Conservation (phyloP, 345 rosid species). For the Firmiana major region DNA sequence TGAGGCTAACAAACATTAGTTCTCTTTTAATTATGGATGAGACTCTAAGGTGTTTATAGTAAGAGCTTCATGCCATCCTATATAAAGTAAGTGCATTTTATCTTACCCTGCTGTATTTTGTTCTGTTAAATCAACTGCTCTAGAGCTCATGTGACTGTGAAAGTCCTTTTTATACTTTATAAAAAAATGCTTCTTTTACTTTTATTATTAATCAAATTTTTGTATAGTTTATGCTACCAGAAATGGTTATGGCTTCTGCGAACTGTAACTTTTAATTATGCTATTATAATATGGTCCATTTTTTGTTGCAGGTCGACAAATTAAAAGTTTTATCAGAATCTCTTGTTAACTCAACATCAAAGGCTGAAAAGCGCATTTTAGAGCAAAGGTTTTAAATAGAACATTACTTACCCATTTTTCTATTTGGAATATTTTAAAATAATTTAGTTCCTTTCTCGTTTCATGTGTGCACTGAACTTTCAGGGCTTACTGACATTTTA, state of each 20-base stretch:
- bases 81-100: neutral
- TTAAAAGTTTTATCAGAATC: constrained; percentile 82
- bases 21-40: neutral
- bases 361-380: constrained; percentile 72
- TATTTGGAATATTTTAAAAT: neutral
- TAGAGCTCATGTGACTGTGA: neutral
- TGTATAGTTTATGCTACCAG: neutral
- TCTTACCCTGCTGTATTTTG: neutral
- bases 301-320: constrained; percentile 64
- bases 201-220: neutral
- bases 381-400: constrained; percentile 64
- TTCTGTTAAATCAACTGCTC: neutral
- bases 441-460: neutral
- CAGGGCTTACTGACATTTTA: neutral
- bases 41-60: neutral
- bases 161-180: neutral
- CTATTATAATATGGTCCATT: neutral
- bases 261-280: neutral
- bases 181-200: neutral
- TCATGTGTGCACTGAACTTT: neutral
- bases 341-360: constrained; percentile 61
- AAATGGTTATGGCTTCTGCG: neutral
- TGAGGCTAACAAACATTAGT: neutral
- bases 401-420: neutral
- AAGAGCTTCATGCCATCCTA: neutral